Evolutionary conservation across 805 yeast genomes (phyloP), one percentile per base, ranked within the genome.

Genomic region (Candida glaebosa): DNA sequence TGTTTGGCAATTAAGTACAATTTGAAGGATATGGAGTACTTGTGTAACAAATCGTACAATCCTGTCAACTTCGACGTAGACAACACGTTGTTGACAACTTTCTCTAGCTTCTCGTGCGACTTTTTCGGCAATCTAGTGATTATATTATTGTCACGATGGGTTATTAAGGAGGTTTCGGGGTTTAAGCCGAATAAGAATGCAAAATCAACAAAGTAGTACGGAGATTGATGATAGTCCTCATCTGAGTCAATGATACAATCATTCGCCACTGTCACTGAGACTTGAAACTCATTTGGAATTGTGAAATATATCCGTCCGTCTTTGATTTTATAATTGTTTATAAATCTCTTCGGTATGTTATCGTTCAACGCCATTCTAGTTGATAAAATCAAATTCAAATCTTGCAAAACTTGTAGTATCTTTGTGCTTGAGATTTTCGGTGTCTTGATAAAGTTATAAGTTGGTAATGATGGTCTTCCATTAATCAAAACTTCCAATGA

Each of bases 401-500:
- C 82, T 40, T 69, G 67, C 36, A 91, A 61, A 1, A 84, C 82
- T 37, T 74, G 72, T 31, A 87, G 63, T 1, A 85, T 76, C 47
- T 78, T 73, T 25, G 68, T 61, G 1, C 84, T 69, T 3, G 81
- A 67, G 4, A 91, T 66, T 4, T 69, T 69, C 28, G 68, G 60
- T 9, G 66, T 61, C 12, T 76, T 70, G 3, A 82, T 61, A 47
- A 79, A 77, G 48, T 75, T 75, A 56, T 84, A 81, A 0, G 84
- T 71, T 2, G 88, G 82, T 31, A 86, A 69, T 30, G 77, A 80
- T 1, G 97, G 96, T 46, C 84, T 69, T 3, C 96, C 95, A 31
- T 77, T 71, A 31, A 81, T 77, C 41, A 90, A 69, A 0, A 93
- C 96, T 56, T 91, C 95, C 50, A 91, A 66, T 1, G 96, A 87